Evolutionary conservation across 176 grass and related monocot species (phyloP).

Genomic region (Neostapfia colusana): DNA sequence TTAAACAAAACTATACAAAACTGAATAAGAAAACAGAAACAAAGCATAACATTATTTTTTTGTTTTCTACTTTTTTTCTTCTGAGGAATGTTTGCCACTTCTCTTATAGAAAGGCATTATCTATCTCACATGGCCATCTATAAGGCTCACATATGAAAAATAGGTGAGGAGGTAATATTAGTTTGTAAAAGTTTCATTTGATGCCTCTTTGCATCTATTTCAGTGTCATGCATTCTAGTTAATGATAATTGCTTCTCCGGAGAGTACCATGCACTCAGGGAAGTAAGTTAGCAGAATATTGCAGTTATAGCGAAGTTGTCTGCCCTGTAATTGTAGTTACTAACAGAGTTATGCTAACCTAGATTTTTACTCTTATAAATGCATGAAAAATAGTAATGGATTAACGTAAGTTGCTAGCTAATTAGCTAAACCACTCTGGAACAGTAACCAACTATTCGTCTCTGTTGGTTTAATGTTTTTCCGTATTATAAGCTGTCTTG

Average conservation of each 20-base stretch:
- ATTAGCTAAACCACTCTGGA: not conserved
- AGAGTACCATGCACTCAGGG: not conserved
- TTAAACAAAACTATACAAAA: not conserved
- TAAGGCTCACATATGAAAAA: not conserved
- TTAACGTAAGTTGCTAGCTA: not conserved
- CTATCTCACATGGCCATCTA: not conserved
- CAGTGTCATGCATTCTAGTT: not conserved
- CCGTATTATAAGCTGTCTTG: not conserved
- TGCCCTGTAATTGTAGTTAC: not conserved
- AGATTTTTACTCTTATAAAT: not conserved
- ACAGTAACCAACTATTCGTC: not conserved
- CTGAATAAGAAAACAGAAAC: not conserved
- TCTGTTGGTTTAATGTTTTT: not conserved
- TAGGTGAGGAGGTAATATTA: not conserved
- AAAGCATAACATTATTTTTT: not conserved
- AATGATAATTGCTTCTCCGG: not conserved
- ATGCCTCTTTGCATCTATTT: not conserved
- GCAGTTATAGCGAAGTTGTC: not conserved
- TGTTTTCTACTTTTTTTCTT: not conserved
- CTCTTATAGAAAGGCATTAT: not conserved
- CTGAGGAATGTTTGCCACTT: not conserved
- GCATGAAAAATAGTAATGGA: not conserved
- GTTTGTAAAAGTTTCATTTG: not conserved
- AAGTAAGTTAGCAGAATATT: conserved; percentile 2
- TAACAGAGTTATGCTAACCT: not conserved